Evolutionary conservation across 2,329 filamentous ascomycete species (phyloP).

Genomic region (Ascochyta rabiei): DNA sequence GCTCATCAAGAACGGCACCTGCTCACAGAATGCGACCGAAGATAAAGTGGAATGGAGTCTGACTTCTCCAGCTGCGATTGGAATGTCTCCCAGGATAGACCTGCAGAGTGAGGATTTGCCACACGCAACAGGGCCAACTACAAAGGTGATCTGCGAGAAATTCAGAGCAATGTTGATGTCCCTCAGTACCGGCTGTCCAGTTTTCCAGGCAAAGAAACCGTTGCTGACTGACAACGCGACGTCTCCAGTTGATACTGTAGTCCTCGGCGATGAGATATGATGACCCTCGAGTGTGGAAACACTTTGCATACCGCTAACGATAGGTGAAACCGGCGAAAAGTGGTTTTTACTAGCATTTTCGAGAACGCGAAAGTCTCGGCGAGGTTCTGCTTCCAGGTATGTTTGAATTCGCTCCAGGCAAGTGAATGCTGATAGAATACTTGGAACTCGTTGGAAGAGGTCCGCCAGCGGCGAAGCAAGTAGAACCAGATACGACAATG

Average conservation of each 20-base stretch:
- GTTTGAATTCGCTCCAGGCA: constrained; percentile 2
- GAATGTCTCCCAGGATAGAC: constrained; percentile 24
- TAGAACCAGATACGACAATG: constrained; percentile 4
- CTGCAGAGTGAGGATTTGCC: constrained; percentile 46
- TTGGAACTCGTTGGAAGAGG: constrained; percentile 1
- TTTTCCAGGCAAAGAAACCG: neutral
- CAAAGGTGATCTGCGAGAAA: constrained; percentile 7
- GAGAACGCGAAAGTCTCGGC: constrained; percentile 1
- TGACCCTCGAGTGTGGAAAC: too few relatives aligned
- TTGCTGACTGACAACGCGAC: neutral
- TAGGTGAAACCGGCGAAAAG: too few relatives aligned
- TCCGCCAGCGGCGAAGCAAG: neutral
- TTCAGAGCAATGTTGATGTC: neutral
- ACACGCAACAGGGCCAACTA: constrained; percentile 20
- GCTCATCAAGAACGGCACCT: constrained; percentile 38
- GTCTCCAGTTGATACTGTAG: neutral
- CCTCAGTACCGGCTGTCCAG: neutral
- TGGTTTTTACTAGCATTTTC: too few relatives aligned
- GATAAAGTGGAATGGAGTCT: neutral
- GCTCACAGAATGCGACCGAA: constrained; percentile 47
- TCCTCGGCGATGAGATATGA: neutral
- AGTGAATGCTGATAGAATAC: neutral
- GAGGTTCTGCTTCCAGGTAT: neutral
- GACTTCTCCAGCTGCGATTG: neutral
- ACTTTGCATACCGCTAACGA: too few relatives aligned